phyloP scores from a whole-genome alignment of 441 rosid species.

The Adansonia gregorii region DNA sequence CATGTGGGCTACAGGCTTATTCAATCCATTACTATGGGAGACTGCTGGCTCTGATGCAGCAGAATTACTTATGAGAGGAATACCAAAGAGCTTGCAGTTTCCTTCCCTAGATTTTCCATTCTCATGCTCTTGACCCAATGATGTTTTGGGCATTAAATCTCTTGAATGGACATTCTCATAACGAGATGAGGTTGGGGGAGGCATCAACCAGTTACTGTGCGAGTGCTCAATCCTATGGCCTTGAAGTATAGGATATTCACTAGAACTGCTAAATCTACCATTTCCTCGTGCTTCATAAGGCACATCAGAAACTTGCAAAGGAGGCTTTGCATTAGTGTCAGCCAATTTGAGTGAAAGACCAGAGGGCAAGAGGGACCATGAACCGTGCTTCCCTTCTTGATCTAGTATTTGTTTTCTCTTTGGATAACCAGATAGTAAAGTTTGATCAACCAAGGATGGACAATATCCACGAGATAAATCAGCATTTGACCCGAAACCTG shows the following conservation, averaged over 20 bases:
- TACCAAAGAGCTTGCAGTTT: constrained; percentile 88
- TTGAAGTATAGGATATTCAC: constrained; percentile 52
- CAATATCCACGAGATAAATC: constrained; percentile 50
- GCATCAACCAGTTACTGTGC: constrained; percentile 68
- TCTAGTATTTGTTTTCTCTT: constrained; percentile 48
- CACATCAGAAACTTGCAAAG: constrained; percentile 44
- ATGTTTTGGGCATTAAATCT: constrained; percentile 44
- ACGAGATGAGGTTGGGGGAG: constrained; percentile 53
- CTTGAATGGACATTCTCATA: constrained; percentile 49
- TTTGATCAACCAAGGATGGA: constrained; percentile 50
- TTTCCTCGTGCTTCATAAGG: constrained; percentile 50
- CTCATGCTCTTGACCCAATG: constrained; percentile 43
- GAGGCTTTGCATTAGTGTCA: constrained; percentile 45
- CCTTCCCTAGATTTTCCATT: constrained; percentile 54
- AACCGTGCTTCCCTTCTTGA: constrained; percentile 56
- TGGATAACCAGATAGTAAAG: constrained; percentile 37
- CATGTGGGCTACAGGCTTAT: constrained; percentile 31
- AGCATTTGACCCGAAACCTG: constrained; percentile 62
- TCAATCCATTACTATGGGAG: constrained; percentile 36
- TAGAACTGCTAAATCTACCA: constrained; percentile 47
- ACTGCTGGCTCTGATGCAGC: constrained; percentile 42
- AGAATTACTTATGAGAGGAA: constrained; percentile 59
- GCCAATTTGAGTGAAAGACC: constrained; percentile 62
- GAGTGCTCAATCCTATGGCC: constrained; percentile 56
- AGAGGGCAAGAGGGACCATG: constrained; percentile 65